Evolutionary conservation across 768 basidiomycete genomes (phyloP), one percentile per base, ranked within the genome.

Genomic region (Tylopilus subfusipes): DNA sequence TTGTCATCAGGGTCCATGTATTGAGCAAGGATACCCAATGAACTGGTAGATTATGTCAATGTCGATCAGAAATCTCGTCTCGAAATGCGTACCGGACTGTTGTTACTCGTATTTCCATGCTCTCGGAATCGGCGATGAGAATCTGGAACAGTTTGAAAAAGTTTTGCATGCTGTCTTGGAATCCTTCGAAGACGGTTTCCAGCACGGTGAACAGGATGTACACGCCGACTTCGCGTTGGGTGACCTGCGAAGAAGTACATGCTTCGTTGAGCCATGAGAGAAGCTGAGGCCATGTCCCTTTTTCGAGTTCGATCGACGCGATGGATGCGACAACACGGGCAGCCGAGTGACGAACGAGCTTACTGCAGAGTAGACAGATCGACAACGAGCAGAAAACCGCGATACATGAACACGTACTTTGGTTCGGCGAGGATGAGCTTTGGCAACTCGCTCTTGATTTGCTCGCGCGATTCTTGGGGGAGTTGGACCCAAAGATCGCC

Each of bases 251-350:
- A 9, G 93, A 88, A 38, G 77, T 78, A 57, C 90, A 88, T 10
- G 90, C 85, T 59, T 85, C 78, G 63, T 89, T 81, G 33, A 99
- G 81, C 78, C 90, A 94, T 5, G 92, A 90, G 27, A 98, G 80
- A 43, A 99, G 88, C 53, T 85, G 79, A 2, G 87, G 80, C 97
- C 97, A 98, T 58, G 82, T 79, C 61, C 84, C 83, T 50, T 79
- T 68, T 16, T 86, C 82, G 55, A 98, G 79, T 69, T 99, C 97
- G 67, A 93, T 82, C 51, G 84, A 81, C 19, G 95, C 96, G 72
- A 98, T 89, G 54, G 93, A 88, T 40, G 96, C 91, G 58, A 98
- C 83, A 53, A 96, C 89, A 44, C 97, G 91, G 22, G 96, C 90
- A 44, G 88, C 83, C 11, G 95, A 90, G 70, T 98, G 92, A 53